Base-by-base conservation (phyloP, 176 grass and related monocot species). In the Carex parvula region DNA sequence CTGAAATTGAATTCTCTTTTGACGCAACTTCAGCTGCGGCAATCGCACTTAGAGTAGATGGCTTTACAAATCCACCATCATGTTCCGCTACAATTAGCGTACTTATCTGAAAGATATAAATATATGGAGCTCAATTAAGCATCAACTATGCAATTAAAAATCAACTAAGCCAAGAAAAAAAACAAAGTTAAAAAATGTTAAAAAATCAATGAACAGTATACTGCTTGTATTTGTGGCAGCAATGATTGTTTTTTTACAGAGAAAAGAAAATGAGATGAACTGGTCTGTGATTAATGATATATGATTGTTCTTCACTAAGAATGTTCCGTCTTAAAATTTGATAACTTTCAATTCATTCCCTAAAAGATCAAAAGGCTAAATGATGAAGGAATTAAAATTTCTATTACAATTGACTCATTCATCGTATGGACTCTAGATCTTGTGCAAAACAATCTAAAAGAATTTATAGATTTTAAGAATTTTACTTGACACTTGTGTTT, bases 1-100 rank as follows among this genome's bases (percentile, higher is more conserved):
- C 80, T 32, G 95, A 89, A 11, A 98, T 42, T 12, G 75, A 93
- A 60, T 93, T 93, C 8, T 92, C 89, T 66, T 81, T 90, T 0
- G 80, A 72, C 5, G 95, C 83, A 35, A 86, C 89, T 64, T 89
- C 89, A 1, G 92, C 95, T 0, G 95, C 95, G 0, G 77, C 84
- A 62, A 98, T 26, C 17, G 91, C 91, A 83, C 95, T 98, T 48
- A 98, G 73, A 14, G 95, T 92, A 8, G 93, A 98, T 52, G 91
- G 89, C 83, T 95, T 98, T 59, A 98, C 85, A 70, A 89, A 41
- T 64, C 95, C 95, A 3, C 86, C 95, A 64, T 98, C 91, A 54
- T 95, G 92, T 60, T 98, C 95, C 39, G 89, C 95, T 0, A 98
- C 46, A 63, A 98, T 82, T 41, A 98, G 79, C 24, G 91, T 98